Base-by-base conservation (phyloP, 2,329 filamentous ascomycete species). In the Microdochium paspali region DNA sequence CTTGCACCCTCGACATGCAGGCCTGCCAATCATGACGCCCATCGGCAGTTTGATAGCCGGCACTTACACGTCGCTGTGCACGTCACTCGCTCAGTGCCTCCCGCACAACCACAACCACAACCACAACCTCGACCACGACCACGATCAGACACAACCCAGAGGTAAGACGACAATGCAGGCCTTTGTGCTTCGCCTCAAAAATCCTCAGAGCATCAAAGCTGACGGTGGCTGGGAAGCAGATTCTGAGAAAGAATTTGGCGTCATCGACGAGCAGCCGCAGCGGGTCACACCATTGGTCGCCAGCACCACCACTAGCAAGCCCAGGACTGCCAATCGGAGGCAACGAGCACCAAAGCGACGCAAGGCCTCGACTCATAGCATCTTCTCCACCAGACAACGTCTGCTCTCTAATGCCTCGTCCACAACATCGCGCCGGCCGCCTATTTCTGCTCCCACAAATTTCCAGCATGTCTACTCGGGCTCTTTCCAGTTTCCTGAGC, bases 401-500 rank as follows among this genome's bases (percentile, higher is more conserved):
- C 63, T 73, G 55, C 65, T 68, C 54, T 67, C 72, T 50, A 66
- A 69, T n/a, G 52, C 51, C 45, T 45, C 50, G 15, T 56, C 56
- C 50, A 63, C 67, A 46, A 64, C 68, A 40, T 65, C 72, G 57
- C 76, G 72, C 62, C 68, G 74, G 61, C 73, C 74, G 59, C 67
- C 68, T 50, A 83, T 84, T 56, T 81, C 79, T 39, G 68, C 68
- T 20, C 80, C 80, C 3, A 72, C 72, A 44, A 69, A 83, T 59
- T 84, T 84, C 56, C 74, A 73, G 44, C 80, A 83, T 64, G 54
- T 83, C 44, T 65, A 74, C 47, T 74, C 64, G 45, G 55, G 61
- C 43, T 60, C 60, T 12, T 59, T 61, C 44, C 55, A 54, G 31
- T 60, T 58, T 47, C 61, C 56, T 31, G 56, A 52, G 28, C 50